Evolutionary conservation across 1,139 yeast genomes (phyloP).

Genomic region (Suhomyces atakaporum): DNA sequence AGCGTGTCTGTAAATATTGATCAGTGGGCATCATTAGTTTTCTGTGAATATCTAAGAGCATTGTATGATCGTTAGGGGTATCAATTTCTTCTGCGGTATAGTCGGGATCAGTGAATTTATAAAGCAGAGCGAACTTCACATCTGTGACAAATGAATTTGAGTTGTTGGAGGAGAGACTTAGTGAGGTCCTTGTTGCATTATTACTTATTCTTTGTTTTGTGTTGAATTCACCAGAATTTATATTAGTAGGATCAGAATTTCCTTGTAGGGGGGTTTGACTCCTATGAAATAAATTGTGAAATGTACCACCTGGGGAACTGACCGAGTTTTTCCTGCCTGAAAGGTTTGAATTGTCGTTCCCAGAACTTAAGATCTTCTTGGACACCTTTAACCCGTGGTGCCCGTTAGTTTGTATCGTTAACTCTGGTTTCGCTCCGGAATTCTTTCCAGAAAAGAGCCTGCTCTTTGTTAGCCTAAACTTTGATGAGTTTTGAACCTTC

Average conservation of each 20-base stretch:
- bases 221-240: slow-evolving; percentile 13
- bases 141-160: slow-evolving; percentile 45
- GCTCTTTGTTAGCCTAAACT: slow-evolving; percentile 19
- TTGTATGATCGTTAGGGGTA: slow-evolving; percentile 23
- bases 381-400: slow-evolving; percentile 32
- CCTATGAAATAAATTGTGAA: slow-evolving; percentile 41
- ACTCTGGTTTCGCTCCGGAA: slow-evolving; percentile 25
- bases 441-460: slow-evolving; percentile 18
- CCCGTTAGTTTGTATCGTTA: slow-evolving; percentile 33
- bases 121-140: slow-evolving; percentile 34
- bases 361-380: slow-evolving; percentile 29
- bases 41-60: slow-evolving; percentile 37
- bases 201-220: slow-evolving; percentile 17
- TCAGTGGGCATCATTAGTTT: slow-evolving; percentile 44
- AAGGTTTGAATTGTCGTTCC: slow-evolving; percentile 20
- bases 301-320: slow-evolving; percentile 38
- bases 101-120: slow-evolving; percentile 43
- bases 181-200: slow-evolving; percentile 24
- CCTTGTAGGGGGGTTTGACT: slow-evolving; percentile 23
- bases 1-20: slow-evolving; percentile 34
- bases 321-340: slow-evolving; percentile 28
- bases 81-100: slow-evolving; percentile 29
- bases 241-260: slow-evolving; percentile 6
- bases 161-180: slow-evolving; percentile 43
- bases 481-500: slow-evolving; percentile 10